These are phyloP conservation scores for Heterobasidion parviporum DNA, from an alignment of 1,284 basidiomycete species.

Conservation along the genomic window DNA sequence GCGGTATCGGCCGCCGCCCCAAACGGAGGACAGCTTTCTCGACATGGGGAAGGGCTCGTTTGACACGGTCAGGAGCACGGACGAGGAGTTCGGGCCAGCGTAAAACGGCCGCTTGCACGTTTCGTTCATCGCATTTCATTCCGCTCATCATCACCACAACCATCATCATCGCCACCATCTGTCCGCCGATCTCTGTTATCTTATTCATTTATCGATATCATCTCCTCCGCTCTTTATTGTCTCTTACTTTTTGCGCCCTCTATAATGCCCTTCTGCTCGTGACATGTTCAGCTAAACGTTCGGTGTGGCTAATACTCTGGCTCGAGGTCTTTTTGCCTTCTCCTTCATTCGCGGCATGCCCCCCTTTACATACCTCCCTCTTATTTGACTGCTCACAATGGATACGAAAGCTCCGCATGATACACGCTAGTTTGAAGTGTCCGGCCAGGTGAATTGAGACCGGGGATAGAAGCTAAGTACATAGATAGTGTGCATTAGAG, in stretches of 20 bases:
- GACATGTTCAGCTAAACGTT: not conserved
- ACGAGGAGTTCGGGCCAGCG: slow-evolving; percentile 21
- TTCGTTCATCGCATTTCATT: too few species aligned
- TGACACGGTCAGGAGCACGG: slow-evolving; percentile 42
- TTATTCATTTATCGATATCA: slow-evolving; percentile 2
- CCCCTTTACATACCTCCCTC: not conserved
- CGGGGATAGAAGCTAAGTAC: slow-evolving; percentile 3
- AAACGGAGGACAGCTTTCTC: slow-evolving; percentile 47
- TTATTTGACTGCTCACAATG: not conserved
- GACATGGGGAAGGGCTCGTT: slow-evolving; percentile 56
- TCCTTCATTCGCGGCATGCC: slow-evolving; percentile 1
- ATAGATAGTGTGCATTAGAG: not conserved
- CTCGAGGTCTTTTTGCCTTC: too few species aligned
- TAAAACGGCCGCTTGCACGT: slow-evolving; percentile 2
- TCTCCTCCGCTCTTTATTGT: not conserved
- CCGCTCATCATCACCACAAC: too few species aligned
- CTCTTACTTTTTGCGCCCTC: not conserved
- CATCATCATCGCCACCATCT: too few species aligned
- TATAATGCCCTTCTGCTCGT: not conserved
- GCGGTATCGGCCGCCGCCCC: slow-evolving; percentile 2
- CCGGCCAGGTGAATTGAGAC: slow-evolving; percentile 1
- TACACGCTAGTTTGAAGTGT: not conserved
- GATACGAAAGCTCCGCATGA: not conserved
- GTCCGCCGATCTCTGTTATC: too few species aligned
- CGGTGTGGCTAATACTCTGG: too few species aligned